phyloP scores from a whole-genome alignment of 2,329 filamentous ascomycete genomes.

The Penicillium sp. region DNA sequence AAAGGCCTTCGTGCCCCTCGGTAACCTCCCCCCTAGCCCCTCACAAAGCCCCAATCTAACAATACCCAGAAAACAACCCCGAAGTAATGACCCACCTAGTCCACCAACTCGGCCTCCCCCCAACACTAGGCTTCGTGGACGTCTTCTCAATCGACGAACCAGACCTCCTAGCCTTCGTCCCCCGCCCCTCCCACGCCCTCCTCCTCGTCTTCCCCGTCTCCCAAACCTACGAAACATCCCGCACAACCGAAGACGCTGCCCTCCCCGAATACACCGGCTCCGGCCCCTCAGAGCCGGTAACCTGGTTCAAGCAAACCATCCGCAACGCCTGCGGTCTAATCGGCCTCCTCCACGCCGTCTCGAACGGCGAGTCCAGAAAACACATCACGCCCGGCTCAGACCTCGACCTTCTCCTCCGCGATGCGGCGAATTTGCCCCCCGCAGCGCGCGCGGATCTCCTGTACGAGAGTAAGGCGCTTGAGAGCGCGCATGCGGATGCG shows the following conservation, averaged over 20 bases:
- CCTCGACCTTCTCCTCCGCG: slow-evolving; percentile 62
- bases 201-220: slow-evolving; percentile 91
- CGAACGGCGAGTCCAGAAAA: slow-evolving; percentile 72
- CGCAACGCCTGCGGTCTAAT: slow-evolving; percentile 91
- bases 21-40: slow-evolving; percentile 32
- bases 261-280: slow-evolving; percentile 67
- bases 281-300: slow-evolving; percentile 72
- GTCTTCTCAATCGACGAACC: slow-evolving; percentile 89
- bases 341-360: slow-evolving; percentile 79
- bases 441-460: slow-evolving; percentile 71
- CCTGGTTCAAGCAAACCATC: slow-evolving; percentile 97
- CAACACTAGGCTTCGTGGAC: slow-evolving; percentile 79
- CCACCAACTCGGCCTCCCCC: slow-evolving; percentile 80
- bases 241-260: slow-evolving; percentile 71
- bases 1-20: slow-evolving; percentile 55
- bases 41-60: slow-evolving; percentile 1
- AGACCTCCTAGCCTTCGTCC: slow-evolving; percentile 81
- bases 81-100: slow-evolving; percentile 84
- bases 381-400: slow-evolving; percentile 60
- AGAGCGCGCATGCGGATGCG: slow-evolving; percentile 76
- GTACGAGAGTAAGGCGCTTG: slow-evolving; percentile 75
- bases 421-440: slow-evolving; percentile 73
- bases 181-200: slow-evolving; percentile 83
- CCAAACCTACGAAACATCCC: slow-evolving; percentile 75
- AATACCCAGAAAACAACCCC: slow-evolving; percentile 70